phyloP scores from a whole-genome alignment of 2,329 filamentous ascomycete genomes.

The Cladosporium sp. region DNA sequence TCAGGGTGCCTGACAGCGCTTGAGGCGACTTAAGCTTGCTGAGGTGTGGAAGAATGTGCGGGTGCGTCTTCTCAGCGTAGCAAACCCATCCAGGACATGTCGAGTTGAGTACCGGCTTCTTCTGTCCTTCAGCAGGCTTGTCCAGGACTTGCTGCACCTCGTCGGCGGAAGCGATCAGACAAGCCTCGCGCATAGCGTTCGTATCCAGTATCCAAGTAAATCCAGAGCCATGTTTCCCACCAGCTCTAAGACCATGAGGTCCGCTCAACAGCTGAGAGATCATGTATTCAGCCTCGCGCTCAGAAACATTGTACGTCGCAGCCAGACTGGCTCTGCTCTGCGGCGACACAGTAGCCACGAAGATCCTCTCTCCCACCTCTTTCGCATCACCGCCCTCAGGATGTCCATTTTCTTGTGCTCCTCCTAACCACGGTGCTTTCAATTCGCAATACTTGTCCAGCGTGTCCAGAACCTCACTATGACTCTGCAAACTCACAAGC shows the following conservation, averaged over 20 bases:
- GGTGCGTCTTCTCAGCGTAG: conserved; percentile 97
- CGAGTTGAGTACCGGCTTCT: conserved; percentile 71
- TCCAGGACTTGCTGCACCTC: conserved; percentile 39
- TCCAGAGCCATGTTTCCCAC: conserved; percentile 67
- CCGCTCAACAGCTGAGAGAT: conserved; percentile 75
- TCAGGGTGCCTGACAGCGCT: conserved; percentile 79
- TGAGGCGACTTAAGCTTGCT: conserved; percentile 92
- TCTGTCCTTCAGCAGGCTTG: conserved; percentile 39
- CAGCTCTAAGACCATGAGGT: conserved; percentile 61
- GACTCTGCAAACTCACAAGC: conserved; percentile 90
- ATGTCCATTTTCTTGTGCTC: conserved; percentile 4
- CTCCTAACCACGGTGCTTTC: conserved; percentile 11
- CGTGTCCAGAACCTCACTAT: conserved; percentile 80
- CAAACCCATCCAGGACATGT: conserved; percentile 98
- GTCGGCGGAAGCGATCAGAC: conserved; percentile 60
- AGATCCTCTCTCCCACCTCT: conserved; percentile 62
- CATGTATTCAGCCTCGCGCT: conserved; percentile 73
- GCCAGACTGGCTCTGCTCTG: conserved; percentile 87
- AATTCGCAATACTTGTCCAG: conserved; percentile 58
- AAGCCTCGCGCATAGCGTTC: conserved; percentile 74
- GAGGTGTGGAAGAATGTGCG: conserved; percentile 84
- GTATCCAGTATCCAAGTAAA: conserved; percentile 93
- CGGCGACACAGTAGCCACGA: conserved; percentile 88
- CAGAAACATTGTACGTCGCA: conserved; percentile 71
- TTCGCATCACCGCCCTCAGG: conserved; percentile 13